A percentile compares a stretch with the other conserved stretches of the same genome.
Conservation (phyloP, 305 asterid genomes). For the Fraxinus greggii region DNA sequence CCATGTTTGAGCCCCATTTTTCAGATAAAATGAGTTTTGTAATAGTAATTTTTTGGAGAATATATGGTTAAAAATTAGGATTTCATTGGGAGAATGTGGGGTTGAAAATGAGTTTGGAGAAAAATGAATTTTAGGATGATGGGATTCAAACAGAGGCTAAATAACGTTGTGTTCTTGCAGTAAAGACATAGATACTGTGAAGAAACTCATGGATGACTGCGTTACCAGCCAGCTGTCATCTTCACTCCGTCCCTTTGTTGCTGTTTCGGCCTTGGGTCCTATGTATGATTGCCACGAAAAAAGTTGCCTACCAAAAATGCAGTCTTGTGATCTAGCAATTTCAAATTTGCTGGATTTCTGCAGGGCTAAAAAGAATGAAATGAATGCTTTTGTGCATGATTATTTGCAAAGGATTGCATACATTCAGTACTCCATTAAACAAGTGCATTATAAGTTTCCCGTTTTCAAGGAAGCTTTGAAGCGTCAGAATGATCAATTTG, state of each 20-base stretch:
- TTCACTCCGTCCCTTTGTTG: slow-evolving; percentile 96
- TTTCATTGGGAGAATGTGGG: background rate
- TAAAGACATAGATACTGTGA: slow-evolving; percentile 84
- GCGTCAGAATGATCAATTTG: slow-evolving; percentile 80
- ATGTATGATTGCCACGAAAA: slow-evolving; percentile 84
- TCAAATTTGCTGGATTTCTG: slow-evolving; percentile 64
- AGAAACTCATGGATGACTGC: slow-evolving; percentile 86
- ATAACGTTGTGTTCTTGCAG: slow-evolving; percentile 45
- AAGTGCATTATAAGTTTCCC: slow-evolving; percentile 69
- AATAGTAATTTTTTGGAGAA: background rate
- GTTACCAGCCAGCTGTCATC: slow-evolving; percentile 64
- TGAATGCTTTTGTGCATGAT: slow-evolving; percentile 75
- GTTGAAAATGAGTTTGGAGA: background rate
- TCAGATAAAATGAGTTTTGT: background rate
- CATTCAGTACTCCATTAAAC: slow-evolving; percentile 75
- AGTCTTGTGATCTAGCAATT: slow-evolving; percentile 59
- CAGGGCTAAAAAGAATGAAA: slow-evolving; percentile 77
- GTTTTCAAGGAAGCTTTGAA: slow-evolving; percentile 90
- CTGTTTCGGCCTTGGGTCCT: slow-evolving; percentile 97
- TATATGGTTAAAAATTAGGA: background rate
- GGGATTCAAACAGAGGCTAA: background rate
- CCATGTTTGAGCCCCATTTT: background rate
- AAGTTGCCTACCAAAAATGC: slow-evolving; percentile 79
- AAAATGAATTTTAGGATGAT: background rate
- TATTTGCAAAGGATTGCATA: slow-evolving; percentile 87